Conservation (phyloP, 2,329 filamentous ascomycete species). For the Paradendryphiella salina region DNA sequence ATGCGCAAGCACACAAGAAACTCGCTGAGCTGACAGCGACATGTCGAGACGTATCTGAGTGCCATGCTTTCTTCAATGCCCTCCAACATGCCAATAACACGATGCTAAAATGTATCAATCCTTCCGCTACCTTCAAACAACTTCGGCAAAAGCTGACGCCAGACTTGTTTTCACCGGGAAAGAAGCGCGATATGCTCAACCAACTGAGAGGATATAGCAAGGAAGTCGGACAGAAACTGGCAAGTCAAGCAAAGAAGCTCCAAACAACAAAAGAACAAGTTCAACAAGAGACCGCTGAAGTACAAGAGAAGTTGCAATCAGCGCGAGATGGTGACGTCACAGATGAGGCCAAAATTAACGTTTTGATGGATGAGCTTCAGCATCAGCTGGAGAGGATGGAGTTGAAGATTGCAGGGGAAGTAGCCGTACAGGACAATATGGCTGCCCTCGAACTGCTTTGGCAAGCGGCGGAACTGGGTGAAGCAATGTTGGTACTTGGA, state of each 20-base stretch:
- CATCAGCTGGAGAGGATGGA: neutral
- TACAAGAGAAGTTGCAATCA: neutral
- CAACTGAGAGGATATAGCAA: neutral
- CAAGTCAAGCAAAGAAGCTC: neutral
- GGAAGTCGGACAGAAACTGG: neutral
- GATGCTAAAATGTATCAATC: constrained; percentile 1
- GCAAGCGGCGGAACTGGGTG: neutral
- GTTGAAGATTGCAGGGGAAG: neutral
- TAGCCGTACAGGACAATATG: neutral
- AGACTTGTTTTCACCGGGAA: neutral
- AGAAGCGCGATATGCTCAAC: neutral
- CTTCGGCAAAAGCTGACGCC: neutral
- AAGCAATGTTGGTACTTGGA: neutral
- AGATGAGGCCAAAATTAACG: neutral
- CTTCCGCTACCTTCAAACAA: constrained; percentile 2
- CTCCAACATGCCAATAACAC: constrained; percentile 1
- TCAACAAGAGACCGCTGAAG: neutral
- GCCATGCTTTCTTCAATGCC: neutral
- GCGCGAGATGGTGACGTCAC: neutral
- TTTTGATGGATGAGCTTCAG: neutral
- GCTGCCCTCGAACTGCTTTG: neutral
- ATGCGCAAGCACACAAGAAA: neutral
- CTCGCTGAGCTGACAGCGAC: neutral
- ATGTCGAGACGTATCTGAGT: neutral
- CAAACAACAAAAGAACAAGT: neutral